phyloP scores from a whole-genome alignment of 1,284 basidiomycete species.

The Chondrostereum purpureum region DNA sequence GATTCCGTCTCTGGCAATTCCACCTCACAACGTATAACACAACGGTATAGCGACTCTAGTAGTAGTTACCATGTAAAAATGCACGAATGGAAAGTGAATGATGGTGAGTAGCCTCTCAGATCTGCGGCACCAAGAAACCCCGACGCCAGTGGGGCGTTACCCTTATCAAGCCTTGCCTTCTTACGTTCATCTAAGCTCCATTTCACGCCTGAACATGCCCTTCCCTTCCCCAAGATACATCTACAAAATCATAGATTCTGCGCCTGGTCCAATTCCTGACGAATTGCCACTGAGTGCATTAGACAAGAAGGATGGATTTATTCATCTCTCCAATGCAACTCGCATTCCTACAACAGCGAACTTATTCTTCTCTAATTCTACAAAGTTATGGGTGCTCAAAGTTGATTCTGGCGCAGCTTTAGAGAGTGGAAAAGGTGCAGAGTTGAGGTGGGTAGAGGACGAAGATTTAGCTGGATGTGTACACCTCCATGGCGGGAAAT shows the following conservation, averaged over 20 bases:
- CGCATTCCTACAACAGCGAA: slow-evolving; percentile 5
- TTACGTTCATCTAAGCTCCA: no score
- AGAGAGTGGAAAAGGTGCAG: neutral
- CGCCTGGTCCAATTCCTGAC: neutral
- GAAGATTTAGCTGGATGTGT: neutral
- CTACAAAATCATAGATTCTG: neutral
- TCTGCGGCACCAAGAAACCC: no score
- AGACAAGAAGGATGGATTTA: neutral
- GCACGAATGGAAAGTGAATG: no score
- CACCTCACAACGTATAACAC: no score
- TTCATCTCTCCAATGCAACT: neutral
- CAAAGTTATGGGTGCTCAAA: slow-evolving; percentile 5
- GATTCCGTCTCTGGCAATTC: no score
- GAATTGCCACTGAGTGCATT: neutral
- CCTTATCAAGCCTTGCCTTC: no score
- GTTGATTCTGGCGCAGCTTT: neutral
- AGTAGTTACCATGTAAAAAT: no score
- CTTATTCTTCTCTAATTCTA: slow-evolving; percentile 3
- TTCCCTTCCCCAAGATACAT: neutral
- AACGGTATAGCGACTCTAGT: no score
- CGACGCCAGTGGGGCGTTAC: no score
- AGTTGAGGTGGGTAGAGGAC: neutral
- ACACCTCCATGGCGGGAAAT: neutral
- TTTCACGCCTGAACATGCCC: no score
- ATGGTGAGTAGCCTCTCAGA: no score